Conservation (phyloP, 1,284 basidiomycete species). For the Trametes pubescens region DNA sequence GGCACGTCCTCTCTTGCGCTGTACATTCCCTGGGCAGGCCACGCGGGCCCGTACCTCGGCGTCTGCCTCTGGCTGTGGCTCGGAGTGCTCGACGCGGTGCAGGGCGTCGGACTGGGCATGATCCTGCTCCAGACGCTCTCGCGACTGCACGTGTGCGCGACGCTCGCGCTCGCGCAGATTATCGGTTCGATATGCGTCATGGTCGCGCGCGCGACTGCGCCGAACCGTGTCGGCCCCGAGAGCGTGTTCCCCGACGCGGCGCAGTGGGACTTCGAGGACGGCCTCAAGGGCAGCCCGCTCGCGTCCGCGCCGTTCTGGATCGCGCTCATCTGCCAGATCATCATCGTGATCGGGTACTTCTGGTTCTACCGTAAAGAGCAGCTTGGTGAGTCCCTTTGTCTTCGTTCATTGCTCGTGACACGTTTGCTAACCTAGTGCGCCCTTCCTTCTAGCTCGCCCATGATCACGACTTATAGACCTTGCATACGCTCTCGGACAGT, state of each 20-base stretch:
- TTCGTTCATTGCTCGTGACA: background rate
- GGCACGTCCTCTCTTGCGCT: constrained; percentile 87
- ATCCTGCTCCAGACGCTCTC: constrained; percentile 91
- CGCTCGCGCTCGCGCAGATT: constrained; percentile 86
- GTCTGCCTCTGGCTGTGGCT: constrained; percentile 93
- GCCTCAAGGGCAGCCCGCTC: constrained; percentile 77
- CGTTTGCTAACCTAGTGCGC: constrained; percentile 18
- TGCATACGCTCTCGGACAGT: constrained; percentile 39
- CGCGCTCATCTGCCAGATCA: constrained; percentile 78
- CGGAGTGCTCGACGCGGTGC: constrained; percentile 90
- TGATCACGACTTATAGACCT: constrained; percentile 44
- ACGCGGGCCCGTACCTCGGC: constrained; percentile 85
- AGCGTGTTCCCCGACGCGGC: constrained; percentile 93
- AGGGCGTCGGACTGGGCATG: constrained; percentile 94
- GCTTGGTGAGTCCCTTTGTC: constrained; percentile 59
- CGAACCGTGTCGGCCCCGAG: constrained; percentile 83
- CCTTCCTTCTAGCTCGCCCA: constrained; percentile 46
- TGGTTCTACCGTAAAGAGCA: constrained; percentile 95
- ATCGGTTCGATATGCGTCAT: constrained; percentile 86
- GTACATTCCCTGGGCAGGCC: constrained; percentile 92
- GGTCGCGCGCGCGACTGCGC: constrained; percentile 87
- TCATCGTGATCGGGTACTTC: constrained; percentile 92
- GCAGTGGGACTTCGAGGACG: constrained; percentile 83
- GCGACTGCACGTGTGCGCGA: constrained; percentile 91
- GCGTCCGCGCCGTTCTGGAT: constrained; percentile 88